A percentile compares a stretch with the other conserved stretches of the same genome.
Conservation (phyloP, 371 early-diverging fungal species). For the Mortierella sp. region DNA sequence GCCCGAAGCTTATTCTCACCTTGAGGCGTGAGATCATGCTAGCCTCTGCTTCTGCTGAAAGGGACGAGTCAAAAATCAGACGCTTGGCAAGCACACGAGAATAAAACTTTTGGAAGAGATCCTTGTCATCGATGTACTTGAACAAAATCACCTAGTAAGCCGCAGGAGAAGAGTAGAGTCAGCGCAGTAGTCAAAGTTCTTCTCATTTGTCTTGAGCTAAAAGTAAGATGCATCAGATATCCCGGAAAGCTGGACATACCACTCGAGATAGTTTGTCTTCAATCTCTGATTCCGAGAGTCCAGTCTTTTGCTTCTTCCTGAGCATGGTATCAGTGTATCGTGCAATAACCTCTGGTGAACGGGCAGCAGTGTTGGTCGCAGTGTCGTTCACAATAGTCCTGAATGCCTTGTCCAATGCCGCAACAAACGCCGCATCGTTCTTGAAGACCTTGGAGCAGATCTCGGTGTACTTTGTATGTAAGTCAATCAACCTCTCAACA, state of each 20-base stretch:
- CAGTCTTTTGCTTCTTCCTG: constrained; percentile 66
- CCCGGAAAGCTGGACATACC: constrained; percentile 23
- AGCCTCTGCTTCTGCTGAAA: constrained; percentile 82
- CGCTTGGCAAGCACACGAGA: constrained; percentile 84
- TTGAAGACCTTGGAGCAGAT: constrained; percentile 75
- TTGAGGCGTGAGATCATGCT: constrained; percentile 79
- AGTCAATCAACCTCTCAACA: constrained; percentile 73
- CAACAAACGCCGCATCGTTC: constrained; percentile 79
- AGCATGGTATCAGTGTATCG: constrained; percentile 87
- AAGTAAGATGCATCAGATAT: background rate
- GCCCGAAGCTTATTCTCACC: constrained; percentile 35
- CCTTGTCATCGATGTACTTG: constrained; percentile 92
- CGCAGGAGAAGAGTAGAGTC: background rate
- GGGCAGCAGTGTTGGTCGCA: constrained; percentile 62
- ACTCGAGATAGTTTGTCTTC: constrained; percentile 59
- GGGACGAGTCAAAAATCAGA: constrained; percentile 79
- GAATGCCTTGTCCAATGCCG: constrained; percentile 90
- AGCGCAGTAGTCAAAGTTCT: background rate
- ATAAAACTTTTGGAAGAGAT: constrained; percentile 91
- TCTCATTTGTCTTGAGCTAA: background rate
- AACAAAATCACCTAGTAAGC: constrained; percentile 77
- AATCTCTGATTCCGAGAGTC: constrained; percentile 58
- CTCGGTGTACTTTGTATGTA: constrained; percentile 76
- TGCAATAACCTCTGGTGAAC: constrained; percentile 84
- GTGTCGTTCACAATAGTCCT: constrained; percentile 81